Percentiles rank a stretch among this genome's conserved stretches.
phyloP scores from a whole-genome alignment of 2,329 filamentous ascomycete species.

The Nigrospora osmanthi region DNA sequence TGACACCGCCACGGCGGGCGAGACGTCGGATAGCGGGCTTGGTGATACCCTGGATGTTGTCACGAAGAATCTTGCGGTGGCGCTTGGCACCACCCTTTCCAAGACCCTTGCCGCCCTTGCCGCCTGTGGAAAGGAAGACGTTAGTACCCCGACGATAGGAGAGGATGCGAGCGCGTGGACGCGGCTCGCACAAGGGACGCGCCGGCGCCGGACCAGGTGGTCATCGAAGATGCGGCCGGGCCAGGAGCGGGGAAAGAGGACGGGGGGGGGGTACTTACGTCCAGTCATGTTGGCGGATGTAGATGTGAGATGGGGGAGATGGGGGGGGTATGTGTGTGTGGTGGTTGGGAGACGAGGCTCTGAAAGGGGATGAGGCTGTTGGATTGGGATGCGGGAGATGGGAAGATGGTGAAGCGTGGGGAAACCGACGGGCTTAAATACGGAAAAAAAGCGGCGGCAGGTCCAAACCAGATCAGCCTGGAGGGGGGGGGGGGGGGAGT shows the following conservation, averaged over 20 bases:
- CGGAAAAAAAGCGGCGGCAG: slow-evolving; percentile 8
- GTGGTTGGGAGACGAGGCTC: slow-evolving; percentile 8
- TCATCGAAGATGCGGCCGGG: neutral
- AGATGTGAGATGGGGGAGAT: slow-evolving; percentile 9
- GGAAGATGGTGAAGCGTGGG: slow-evolving; percentile 13
- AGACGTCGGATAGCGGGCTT: slow-evolving; percentile 98
- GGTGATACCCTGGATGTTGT: slow-evolving; percentile 99
- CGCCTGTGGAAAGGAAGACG: slow-evolving; percentile 46
- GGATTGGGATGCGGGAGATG: slow-evolving; percentile 18
- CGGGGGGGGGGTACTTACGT: slow-evolving; percentile 48
- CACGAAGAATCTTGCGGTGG: slow-evolving; percentile 97
- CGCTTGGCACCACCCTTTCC: slow-evolving; percentile 98
- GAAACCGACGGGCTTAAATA: slow-evolving; percentile 10
- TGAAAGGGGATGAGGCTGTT: slow-evolving; percentile 16
- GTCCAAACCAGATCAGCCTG: slow-evolving; percentile 24
- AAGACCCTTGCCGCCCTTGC: slow-evolving; percentile 95
- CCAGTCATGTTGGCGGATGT: slow-evolving; percentile 57
- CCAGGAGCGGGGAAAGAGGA: neutral
- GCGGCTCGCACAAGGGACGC: neutral
- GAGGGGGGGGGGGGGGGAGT: slow-evolving; percentile 2
- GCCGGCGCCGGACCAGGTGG: neutral
- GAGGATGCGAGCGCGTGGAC: neutral
- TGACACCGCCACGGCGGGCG: slow-evolving; percentile 98
- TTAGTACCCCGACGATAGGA: slow-evolving; percentile 6
- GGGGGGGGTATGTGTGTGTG: slow-evolving; percentile 5